A percentile compares a stretch with the other conserved stretches of the same genome.
phyloP scores from a whole-genome alignment of 805 yeast genomes.

The Lipomyces mesembrius region DNA sequence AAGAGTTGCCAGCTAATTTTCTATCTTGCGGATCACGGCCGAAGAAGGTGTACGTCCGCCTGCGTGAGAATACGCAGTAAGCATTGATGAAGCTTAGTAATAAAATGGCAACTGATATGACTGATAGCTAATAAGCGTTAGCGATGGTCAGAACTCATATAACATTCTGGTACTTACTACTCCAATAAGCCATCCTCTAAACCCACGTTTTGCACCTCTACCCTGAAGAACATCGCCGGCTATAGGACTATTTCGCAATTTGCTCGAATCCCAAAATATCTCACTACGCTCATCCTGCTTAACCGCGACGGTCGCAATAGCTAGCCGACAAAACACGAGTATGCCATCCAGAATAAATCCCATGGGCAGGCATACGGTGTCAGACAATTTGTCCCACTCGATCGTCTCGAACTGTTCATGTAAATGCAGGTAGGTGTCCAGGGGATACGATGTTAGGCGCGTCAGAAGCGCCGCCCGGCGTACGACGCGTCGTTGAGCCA shows the following conservation, averaged over 20 bases:
- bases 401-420: slow-evolving; percentile 29
- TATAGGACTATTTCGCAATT: slow-evolving; percentile 18
- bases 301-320: slow-evolving; percentile 9
- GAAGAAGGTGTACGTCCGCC: slow-evolving; percentile 29
- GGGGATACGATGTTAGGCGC: slow-evolving; percentile 33
- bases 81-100: slow-evolving; percentile 28
- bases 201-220: slow-evolving; percentile 9
- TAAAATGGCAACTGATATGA: slow-evolving; percentile 15
- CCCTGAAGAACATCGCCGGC: slow-evolving; percentile 26
- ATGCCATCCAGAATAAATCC: slow-evolving; percentile 27
- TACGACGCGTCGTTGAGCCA: slow-evolving; percentile 22
- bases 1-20: slow-evolving; percentile 10
- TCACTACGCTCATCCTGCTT: slow-evolving; percentile 3
- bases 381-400: slow-evolving; percentile 34
- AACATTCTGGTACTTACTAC: slow-evolving; percentile 7
- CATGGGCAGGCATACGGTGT: slow-evolving; percentile 21
- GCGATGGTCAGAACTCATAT: neutral
- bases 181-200: slow-evolving; percentile 3
- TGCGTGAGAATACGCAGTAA: slow-evolving; percentile 22
- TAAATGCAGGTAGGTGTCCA: slow-evolving; percentile 23
- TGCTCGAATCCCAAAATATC: slow-evolving; percentile 15
- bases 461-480: slow-evolving; percentile 30
- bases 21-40: slow-evolving; percentile 25
- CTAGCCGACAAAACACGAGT: slow-evolving; percentile 23
- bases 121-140: slow-evolving; percentile 22